phyloP scores from a whole-genome alignment of 2,329 filamentous ascomycete genomes.

The Plenodomus biglobosus region DNA sequence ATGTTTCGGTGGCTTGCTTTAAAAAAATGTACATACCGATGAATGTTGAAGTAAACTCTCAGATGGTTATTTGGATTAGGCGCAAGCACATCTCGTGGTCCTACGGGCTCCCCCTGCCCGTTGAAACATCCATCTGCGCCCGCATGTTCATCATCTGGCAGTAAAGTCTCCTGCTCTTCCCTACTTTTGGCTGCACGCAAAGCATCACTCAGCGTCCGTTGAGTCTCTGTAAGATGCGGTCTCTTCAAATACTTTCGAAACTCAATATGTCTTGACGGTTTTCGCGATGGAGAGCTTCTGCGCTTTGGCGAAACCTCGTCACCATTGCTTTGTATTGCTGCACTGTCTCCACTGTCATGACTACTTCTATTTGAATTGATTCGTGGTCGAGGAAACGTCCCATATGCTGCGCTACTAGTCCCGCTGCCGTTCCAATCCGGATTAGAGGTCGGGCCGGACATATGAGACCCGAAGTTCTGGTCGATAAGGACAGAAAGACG shows the following conservation, averaged over 20 bases:
- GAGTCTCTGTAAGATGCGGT: constrained; percentile 35
- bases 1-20: no score
- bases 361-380: constrained; percentile 16
- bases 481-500: neutral
- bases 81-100: constrained; percentile 44
- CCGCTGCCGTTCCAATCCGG: constrained; percentile 25
- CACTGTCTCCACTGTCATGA: constrained; percentile 23
- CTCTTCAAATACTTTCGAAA: constrained; percentile 37
- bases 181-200: constrained; percentile 45
- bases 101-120: constrained; percentile 38
- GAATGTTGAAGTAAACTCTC: constrained; percentile 76
- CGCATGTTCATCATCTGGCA: constrained; percentile 49
- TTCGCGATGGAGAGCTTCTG: constrained; percentile 17
- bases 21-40: constrained; percentile 52
- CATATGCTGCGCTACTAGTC: constrained; percentile 24
- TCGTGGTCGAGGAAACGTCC: constrained; percentile 25
- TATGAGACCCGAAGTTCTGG: constrained; percentile 13
- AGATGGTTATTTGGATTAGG: constrained; percentile 63
- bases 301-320: constrained; percentile 26
- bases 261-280: constrained; percentile 33
- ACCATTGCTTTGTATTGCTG: constrained; percentile 19
- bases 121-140: constrained; percentile 51
- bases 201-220: constrained; percentile 43
- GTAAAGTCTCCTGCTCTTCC: constrained; percentile 53
- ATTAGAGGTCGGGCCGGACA: constrained; percentile 34